Evolutionary conservation across 805 yeast species (phyloP).

Genomic region (Suhomyces prunicola): DNA sequence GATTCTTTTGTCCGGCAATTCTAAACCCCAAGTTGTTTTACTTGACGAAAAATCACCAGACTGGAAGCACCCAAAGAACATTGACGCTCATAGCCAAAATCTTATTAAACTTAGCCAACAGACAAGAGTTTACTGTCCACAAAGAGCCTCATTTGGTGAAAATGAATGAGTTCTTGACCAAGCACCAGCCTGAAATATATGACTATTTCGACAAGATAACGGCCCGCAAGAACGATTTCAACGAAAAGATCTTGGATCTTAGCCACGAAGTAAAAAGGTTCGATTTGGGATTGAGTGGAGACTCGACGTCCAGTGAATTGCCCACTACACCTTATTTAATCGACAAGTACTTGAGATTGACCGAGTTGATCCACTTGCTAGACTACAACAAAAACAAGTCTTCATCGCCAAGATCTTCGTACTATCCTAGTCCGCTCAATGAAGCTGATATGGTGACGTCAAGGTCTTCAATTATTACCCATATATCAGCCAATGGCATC

Average conservation of each 20-base stretch:
- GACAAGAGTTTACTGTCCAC: constrained; percentile 66
- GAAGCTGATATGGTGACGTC: constrained; percentile 8
- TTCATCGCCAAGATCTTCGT: constrained; percentile 1
- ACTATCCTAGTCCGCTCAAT: constrained; percentile 1
- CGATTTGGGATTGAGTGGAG: constrained; percentile 52
- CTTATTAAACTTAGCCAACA: constrained; percentile 72
- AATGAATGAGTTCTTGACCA: constrained; percentile 66
- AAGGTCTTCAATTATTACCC: constrained; percentile 8
- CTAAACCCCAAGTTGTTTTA: constrained; percentile 85
- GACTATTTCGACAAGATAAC: constrained; percentile 73
- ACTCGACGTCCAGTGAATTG: constrained; percentile 50
- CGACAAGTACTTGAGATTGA: constrained; percentile 60
- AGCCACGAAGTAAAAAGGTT: constrained; percentile 57
- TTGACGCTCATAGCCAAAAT: constrained; percentile 79
- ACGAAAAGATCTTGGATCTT: constrained; percentile 53
- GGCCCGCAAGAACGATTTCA: constrained; percentile 63
- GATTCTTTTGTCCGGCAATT: constrained; percentile 81
- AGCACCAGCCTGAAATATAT: constrained; percentile 54
- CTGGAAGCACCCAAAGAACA: constrained; percentile 70
- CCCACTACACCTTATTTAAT: constrained; percentile 69
- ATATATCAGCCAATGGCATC: constrained; percentile 2
- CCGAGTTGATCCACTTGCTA: constrained; percentile 53
- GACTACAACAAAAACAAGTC: constrained; percentile 16
- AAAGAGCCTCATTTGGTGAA: constrained; percentile 78
- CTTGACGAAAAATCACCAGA: constrained; percentile 65